These are phyloP conservation scores for Fusarium cyanostomum DNA, from an alignment of 2,329 filamentous ascomycete species.

Conservation along the genomic window DNA sequence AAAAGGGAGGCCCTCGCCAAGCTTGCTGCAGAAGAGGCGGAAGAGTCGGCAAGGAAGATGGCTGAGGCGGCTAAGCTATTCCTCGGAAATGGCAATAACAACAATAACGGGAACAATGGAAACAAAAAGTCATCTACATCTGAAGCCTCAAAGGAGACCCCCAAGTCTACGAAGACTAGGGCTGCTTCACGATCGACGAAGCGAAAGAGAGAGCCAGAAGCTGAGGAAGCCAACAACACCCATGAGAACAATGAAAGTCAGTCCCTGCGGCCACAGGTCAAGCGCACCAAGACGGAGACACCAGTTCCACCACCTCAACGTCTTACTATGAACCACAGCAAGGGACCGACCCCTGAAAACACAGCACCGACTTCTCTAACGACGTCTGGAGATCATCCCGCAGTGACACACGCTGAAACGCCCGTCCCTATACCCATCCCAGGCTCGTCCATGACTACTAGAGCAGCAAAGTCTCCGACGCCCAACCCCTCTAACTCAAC, in stretches of 20 bases:
- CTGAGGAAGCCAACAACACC: constrained; percentile 44
- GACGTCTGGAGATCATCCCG: constrained; percentile 27
- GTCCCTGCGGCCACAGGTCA: constrained; percentile 53
- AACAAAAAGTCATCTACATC: constrained; percentile 40
- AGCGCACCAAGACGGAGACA: constrained; percentile 67
- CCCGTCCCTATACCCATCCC: constrained; percentile 54
- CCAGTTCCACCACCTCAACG: constrained; percentile 60
- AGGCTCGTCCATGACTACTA: constrained; percentile 38
- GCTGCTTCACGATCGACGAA: constrained; percentile 52
- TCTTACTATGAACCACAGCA: constrained; percentile 43
- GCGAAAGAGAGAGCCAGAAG: constrained; percentile 56
- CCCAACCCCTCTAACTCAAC: constrained; percentile 37
- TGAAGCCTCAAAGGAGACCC: constrained; percentile 42
- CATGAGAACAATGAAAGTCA: constrained; percentile 44
- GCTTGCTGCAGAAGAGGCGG: constrained; percentile 69
- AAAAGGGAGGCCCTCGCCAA: constrained; percentile 73
- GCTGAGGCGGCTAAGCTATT: constrained; percentile 58
- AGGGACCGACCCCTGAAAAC: constrained; percentile 39
- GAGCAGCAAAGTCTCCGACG: constrained; percentile 47
- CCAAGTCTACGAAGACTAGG: constrained; percentile 42
- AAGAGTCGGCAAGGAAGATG: constrained; percentile 65
- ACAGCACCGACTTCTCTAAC: constrained; percentile 29
- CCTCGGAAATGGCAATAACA: constrained; percentile 48
- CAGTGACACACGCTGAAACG: constrained; percentile 50
- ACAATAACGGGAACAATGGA: constrained; percentile 26